Percentiles rank a stretch among this genome's conserved stretches.
Evolutionary conservation across 2,329 filamentous ascomycete genomes (phyloP).

Genomic region (Fusarium odoratissimum): DNA sequence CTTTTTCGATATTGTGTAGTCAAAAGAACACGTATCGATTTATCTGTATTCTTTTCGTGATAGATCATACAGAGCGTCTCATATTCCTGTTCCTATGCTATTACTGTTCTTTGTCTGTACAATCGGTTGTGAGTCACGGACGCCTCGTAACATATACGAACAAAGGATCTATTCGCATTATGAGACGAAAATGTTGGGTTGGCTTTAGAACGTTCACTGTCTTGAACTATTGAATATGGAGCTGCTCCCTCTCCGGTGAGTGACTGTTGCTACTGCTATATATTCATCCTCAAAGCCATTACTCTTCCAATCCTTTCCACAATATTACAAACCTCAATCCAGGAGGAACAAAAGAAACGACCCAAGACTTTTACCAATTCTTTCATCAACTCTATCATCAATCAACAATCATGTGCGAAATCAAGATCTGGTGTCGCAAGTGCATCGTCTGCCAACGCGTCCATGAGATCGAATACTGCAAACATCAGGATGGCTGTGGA

Average conservation of each 20-base stretch:
- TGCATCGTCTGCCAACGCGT: slow-evolving; percentile 1
- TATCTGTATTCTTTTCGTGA: neutral
- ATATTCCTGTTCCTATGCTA: neutral
- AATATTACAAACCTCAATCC: neutral
- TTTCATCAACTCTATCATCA: neutral
- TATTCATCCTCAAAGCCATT: neutral
- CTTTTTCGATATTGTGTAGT: too few species aligned
- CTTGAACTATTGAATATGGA: neutral
- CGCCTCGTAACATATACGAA: neutral
- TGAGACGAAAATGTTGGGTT: neutral
- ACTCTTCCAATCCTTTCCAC: neutral
- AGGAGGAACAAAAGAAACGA: neutral
- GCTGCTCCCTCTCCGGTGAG: neutral
- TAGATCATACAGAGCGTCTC: neutral
- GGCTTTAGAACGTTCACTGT: neutral
- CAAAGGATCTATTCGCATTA: neutral
- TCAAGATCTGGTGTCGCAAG: slow-evolving; percentile 8
- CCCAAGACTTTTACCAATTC: too few species aligned
- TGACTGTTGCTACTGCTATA: neutral
- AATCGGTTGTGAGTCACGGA: neutral
- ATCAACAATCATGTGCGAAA: neutral
- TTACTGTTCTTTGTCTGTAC: neutral
- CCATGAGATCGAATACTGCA: neutral
- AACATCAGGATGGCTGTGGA: neutral
- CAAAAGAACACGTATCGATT: too few species aligned